phyloP scores from a whole-genome alignment of 441 rosid species.

The Brassica hybrid region DNA sequence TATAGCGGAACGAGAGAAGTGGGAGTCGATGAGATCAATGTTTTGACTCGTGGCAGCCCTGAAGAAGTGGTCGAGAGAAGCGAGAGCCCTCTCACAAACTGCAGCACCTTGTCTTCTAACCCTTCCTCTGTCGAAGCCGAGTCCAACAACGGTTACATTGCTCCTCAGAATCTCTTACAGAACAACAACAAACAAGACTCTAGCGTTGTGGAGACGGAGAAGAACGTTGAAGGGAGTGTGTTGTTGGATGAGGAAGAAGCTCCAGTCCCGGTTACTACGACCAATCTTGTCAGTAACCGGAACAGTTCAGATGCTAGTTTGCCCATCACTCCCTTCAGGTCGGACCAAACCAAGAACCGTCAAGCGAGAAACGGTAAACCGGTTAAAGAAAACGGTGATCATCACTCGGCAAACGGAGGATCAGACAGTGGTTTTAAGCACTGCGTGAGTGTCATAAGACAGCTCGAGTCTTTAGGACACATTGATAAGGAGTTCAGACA shows the following conservation, averaged over 20 bases:
- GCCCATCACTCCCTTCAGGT: constrained; percentile 88
- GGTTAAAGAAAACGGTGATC: constrained; percentile 59
- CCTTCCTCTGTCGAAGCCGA: constrained; percentile 96
- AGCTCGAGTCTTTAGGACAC: constrained; percentile 90
- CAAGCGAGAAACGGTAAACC: constrained; percentile 55
- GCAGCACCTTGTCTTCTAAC: constrained; percentile 91
- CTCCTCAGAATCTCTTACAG: constrained; percentile 14
- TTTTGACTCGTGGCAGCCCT: constrained; percentile 46
- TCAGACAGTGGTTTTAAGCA: constrained; percentile 74
- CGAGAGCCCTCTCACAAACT: constrained; percentile 84
- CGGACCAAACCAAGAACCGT: constrained; percentile 54
- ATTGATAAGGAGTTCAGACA: constrained; percentile 85
- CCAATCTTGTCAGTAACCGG: constrained; percentile 1
- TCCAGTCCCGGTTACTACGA: constrained; percentile 38
- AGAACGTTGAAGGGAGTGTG: constrained; percentile 45
- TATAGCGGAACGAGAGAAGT: constrained; percentile 57
- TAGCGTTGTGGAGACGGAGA: constrained; percentile 37
- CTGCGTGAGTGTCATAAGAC: constrained; percentile 83
- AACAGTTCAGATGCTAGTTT: constrained; percentile 55
- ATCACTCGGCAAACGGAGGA: constrained; percentile 56
- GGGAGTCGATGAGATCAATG: constrained; percentile 58
- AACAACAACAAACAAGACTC: not conserved
- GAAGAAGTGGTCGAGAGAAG: constrained; percentile 68
- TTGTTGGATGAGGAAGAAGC: constrained; percentile 30
- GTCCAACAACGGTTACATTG: constrained; percentile 56